Evolutionary conservation across 805 yeast genomes (phyloP), one percentile per base, ranked within the genome.

Genomic region (Nakazawaea sp.): DNA sequence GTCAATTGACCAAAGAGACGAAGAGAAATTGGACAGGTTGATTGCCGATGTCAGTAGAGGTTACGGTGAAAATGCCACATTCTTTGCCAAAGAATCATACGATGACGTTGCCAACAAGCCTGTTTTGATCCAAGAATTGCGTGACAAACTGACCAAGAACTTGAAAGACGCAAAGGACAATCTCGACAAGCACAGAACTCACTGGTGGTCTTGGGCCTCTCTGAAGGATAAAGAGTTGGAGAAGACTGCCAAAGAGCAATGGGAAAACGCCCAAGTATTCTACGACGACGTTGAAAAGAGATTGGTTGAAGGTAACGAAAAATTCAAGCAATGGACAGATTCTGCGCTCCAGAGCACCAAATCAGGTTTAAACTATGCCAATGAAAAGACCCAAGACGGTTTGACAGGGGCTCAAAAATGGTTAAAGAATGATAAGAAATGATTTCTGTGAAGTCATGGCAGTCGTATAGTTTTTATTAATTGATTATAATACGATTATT

Each of bases 1-100:
- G 26, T 19, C 35, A 3, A 38, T 39, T 13, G 42, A 39, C 18
- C 32, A 39, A 18, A 19, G 33, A 8, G 42, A 39, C 26, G 42
- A 39, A 20, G 42, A 33, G 17, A 39, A 21, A 27, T 39, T 39
- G 38, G 42, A 34, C 15, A 39, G 27, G 27, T 33, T 39, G 33
- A 23, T 39, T 15, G 31, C 35, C 12, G 35, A 34, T 10, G 33
- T 34, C 7, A 21, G 35, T 5, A 39, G 27, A 33, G 42, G 42
- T 4, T 34, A n/a, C 21, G 42, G 42, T 8, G 42, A 39, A 15
- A 39, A 34, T 27, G 35, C 38, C 4, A 25, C 38, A 4, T 39
- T 39, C 21, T 39, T 39, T n/a, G 35, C 42, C 29, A 30, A 31
- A 7, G 42, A 39, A 25, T 23, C 36, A 4, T 32, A 32, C 33